Base-by-base conservation (phyloP, 768 basidiomycete species). In the Hydnum rufescens region DNA sequence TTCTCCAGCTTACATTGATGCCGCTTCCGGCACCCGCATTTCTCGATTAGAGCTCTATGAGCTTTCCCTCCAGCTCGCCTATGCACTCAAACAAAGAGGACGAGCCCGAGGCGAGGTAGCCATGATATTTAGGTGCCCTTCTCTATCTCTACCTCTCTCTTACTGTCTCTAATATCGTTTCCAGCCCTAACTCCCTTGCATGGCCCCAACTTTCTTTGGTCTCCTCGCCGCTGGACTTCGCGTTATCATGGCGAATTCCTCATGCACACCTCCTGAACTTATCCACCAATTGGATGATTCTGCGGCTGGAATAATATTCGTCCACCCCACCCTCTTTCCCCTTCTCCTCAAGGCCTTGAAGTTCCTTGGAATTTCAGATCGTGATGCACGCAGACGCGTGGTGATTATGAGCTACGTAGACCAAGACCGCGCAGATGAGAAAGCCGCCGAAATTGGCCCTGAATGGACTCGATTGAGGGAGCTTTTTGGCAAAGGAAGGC, bases 221-320 rank as follows among this genome's bases (percentile, higher is more conserved):
- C 63, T 64, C 61, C 67, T 79, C 42, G 79, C 85, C 0, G 80
- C 78, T 0, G 82, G 82, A 3, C 60, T 84, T 16, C 66, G 74
- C 42, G 73, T 74, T 51, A 82, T 84, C 0, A 74, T 83, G 13
- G 80, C 81, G 16, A 90, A 87, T 61, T 76, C 72, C 54, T 70
- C 71, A 0, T 89, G 83, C 59, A 80, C 76, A 3, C 62, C 76
- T 2, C 60, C 65, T 4, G 88, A 92, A 60, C 71, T 90, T 0
- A 70, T 68, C 0, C 76, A 76, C 62, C 88, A 92, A 61, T 78
- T 82, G 54, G 64, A 57, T 6, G 77, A 90, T 60, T 78, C 78
- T 51, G 65, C 71, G 2, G 80, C 88, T 0, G 68, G 70, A 48
- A 57, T 80, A 19, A 62, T 88, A 25, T 74, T 87, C 52, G 70